Base-by-base conservation (phyloP, 305 asterid species). In the Fraxinus dipetala region DNA sequence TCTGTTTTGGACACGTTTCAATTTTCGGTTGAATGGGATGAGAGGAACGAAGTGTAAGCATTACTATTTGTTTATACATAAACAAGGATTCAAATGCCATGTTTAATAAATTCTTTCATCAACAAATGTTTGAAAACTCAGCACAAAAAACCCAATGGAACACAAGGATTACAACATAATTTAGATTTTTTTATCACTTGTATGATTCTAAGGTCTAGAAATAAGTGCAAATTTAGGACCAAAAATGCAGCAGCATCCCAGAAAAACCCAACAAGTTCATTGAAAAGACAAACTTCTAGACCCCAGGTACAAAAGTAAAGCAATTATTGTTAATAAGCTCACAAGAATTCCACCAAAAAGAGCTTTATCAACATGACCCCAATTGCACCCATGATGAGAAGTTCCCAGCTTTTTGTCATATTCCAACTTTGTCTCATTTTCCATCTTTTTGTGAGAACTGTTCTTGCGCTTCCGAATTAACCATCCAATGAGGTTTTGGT, bases 401-500 rank as follows among this genome's bases (percentile, higher is more conserved):
- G 79, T 79, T 67, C 59, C 85, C 77, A 35, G 89, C 79, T 84
- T 88, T 78, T 82, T 84, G 20, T 87, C 84, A 43, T 72, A 40
- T 76, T 80, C 91, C 8, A 24, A 45, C 79, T 48, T 20, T 36
- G 70, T 36, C 28, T 79, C 83, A 36, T 87, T 79, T 84, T 85
- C 89, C 80, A 73, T 74, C 86, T 18, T 86, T 26, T 35, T 38
- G 16, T 5, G 84, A 11, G 85, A 83, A 83, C 38, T 73, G 16
- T 83, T 85, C 85, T 89, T 92, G 83, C 95, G 88, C 87, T 86
- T 93, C 80, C 95, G 87, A 59, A 90, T 90, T 77, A 90, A 80
- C 92, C 91, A 86, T 40, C 89, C 92, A 5, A 85, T 45, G 77
- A 84, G 81, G 84, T 84, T 89, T 79, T 82, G 88, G 85, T 87